phyloP scores from a whole-genome alignment of 2,329 filamentous ascomycete species.

The Claviceps sp. region DNA sequence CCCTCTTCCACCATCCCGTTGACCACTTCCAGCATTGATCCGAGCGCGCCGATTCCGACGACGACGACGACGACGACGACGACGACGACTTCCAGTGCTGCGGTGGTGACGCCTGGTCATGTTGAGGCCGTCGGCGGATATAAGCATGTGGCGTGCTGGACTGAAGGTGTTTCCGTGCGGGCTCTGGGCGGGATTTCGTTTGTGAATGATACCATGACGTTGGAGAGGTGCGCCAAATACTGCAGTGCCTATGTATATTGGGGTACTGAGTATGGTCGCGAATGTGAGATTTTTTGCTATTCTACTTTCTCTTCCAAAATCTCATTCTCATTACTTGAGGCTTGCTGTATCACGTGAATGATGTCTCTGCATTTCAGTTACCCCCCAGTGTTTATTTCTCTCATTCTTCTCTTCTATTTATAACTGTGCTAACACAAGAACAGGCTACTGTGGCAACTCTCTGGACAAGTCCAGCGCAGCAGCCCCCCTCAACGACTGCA shows the following conservation, averaged over 20 bases:
- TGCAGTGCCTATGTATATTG: conserved; percentile 34
- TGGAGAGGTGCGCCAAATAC: conserved; percentile 32
- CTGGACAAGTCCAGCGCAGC: conserved; percentile 17
- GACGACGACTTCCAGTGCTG: conserved; percentile 16
- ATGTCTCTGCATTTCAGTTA: too few relatives aligned
- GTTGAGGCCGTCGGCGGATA: conserved; percentile 30
- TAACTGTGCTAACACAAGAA: background rate
- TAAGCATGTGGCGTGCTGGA: conserved; percentile 32
- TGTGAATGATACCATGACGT: conserved; percentile 35
- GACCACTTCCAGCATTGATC: background rate
- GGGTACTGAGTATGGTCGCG: conserved; percentile 37
- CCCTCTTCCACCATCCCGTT: conserved; percentile 2
- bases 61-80: conserved; percentile 1
- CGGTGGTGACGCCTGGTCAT: conserved; percentile 16
- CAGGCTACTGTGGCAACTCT: conserved; percentile 34
- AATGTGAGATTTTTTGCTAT: conserved; percentile 23
- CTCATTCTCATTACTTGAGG: too few relatives aligned
- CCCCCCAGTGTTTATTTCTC: background rate
- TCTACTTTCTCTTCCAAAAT: background rate
- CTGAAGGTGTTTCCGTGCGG: conserved; percentile 29
- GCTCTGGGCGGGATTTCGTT: conserved; percentile 27
- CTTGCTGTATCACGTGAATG: too few relatives aligned
- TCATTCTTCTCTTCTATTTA: background rate
- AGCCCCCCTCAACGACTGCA: conserved; percentile 20
- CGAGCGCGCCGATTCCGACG: conserved; percentile 1